Evolutionary conservation across 2,329 filamentous ascomycete species (phyloP).

Genomic region (Ophiosphaerella herpotricha): DNA sequence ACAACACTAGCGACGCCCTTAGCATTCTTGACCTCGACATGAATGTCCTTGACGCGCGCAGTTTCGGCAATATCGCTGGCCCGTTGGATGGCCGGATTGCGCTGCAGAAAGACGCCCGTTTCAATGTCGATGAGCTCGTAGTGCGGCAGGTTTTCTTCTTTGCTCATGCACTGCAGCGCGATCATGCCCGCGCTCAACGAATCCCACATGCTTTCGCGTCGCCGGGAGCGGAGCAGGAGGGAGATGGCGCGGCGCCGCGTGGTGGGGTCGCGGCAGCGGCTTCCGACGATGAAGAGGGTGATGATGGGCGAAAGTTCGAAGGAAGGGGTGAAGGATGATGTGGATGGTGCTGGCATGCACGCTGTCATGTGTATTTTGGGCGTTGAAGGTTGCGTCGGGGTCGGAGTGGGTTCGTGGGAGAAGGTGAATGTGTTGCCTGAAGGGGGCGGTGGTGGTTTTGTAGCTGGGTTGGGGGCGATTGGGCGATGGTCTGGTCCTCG

Average conservation of each 20-base stretch:
- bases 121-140: neutral
- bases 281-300: constrained; percentile 29
- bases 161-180: constrained; percentile 22
- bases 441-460: constrained; percentile 11
- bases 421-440: constrained; percentile 14
- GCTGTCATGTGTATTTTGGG: neutral
- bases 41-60: neutral
- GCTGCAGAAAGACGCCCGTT: no score
- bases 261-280: constrained; percentile 34
- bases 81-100: neutral
- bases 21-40: neutral
- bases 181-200: constrained; percentile 30
- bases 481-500: neutral
- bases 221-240: constrained; percentile 26
- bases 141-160: constrained; percentile 20
- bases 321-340: constrained; percentile 26
- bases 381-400: neutral
- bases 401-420: neutral
- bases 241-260: constrained; percentile 30
- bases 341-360: neutral
- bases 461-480: constrained; percentile 22
- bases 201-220: constrained; percentile 37
- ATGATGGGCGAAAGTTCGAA: constrained; percentile 36
- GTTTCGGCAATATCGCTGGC: neutral
- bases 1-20: neutral